These are phyloP conservation scores for Dictyostelium purpureum DNA, from an alignment of 78 protist species.

Conservation along the genomic window DNA sequence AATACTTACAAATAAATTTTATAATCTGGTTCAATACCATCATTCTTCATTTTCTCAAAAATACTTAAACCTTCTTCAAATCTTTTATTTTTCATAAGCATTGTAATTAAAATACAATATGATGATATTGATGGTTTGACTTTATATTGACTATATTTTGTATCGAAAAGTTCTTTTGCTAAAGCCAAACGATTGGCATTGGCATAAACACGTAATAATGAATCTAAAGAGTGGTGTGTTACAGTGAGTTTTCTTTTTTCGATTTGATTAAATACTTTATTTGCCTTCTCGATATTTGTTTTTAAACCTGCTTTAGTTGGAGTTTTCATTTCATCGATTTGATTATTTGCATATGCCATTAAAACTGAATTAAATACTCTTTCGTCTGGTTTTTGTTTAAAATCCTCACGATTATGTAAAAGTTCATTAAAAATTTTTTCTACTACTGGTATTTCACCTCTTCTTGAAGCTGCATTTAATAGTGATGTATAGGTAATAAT, in stretches of 20 bases:
- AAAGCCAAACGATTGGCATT: background rate
- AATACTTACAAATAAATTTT: slow-evolving; percentile 35
- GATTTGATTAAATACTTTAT: background rate
- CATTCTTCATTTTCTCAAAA: slow-evolving; percentile 21
- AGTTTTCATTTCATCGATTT: background rate
- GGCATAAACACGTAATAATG: slow-evolving; percentile 13
- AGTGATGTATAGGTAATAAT: slow-evolving; percentile 63
- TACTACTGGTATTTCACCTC: slow-evolving; percentile 41
- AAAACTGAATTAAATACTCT: slow-evolving; percentile 14
- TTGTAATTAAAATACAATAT: slow-evolving; percentile 25
- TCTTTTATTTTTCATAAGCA: background rate
- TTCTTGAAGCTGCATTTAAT: slow-evolving; percentile 4
- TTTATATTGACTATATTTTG: background rate
- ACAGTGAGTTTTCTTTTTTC: background rate
- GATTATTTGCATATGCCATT: slow-evolving; percentile 29
- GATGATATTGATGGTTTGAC: background rate
- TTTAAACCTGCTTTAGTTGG: background rate
- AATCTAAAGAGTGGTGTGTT: background rate
- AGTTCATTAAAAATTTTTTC: slow-evolving; percentile 56
- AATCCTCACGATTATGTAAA: slow-evolving; percentile 8
- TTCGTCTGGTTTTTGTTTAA: slow-evolving; percentile 41
- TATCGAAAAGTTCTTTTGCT: background rate
- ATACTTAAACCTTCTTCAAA: slow-evolving; percentile 38
- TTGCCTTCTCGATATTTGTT: slow-evolving; percentile 14
- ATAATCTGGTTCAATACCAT: slow-evolving; percentile 18